Conservation (phyloP, 83 land plant species). For the Picea engelmannii region DNA sequence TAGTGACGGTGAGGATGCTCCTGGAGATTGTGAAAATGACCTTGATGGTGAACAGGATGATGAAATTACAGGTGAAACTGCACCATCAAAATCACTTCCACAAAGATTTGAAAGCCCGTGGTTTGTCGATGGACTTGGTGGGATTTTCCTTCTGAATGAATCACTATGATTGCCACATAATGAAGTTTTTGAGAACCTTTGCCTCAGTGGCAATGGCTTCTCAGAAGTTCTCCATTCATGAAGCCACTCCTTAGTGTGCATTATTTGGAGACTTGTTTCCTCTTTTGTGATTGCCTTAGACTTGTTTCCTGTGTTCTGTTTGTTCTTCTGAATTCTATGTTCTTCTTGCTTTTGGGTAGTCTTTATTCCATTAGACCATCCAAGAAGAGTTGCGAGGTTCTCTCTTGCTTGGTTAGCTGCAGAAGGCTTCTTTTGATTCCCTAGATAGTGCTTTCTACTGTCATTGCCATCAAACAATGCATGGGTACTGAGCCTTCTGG, state of each 20-base stretch:
- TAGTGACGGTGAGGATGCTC: constrained; percentile 13
- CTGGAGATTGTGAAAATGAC: constrained; percentile 21
- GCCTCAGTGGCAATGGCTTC: constrained; percentile 36
- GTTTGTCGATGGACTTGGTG: constrained; percentile 46
- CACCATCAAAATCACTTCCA: constrained; percentile 45
- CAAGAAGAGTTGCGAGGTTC: constrained; percentile 43
- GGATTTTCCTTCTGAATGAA: constrained; percentile 13
- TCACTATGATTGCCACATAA: constrained; percentile 34
- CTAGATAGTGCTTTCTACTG: not conserved
- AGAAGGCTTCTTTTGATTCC: constrained; percentile 24
- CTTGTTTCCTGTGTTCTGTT: constrained; percentile 1
- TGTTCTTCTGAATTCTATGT: not conserved
- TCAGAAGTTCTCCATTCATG: constrained; percentile 5
- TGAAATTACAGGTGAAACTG: constrained; percentile 27
- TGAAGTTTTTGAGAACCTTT: constrained; percentile 38
- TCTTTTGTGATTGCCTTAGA: not conserved
- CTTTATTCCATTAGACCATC: constrained; percentile 43
- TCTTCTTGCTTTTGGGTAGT: constrained; percentile 13
- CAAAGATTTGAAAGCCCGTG: constrained; percentile 47
- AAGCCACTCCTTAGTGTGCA: constrained; percentile 16
- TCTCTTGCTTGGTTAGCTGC: constrained; percentile 34
- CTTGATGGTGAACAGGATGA: constrained; percentile 25
- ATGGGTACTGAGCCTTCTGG: constrained; percentile 17
- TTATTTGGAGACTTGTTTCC: constrained; percentile 2
- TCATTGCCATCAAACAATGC: constrained; percentile 2